Percentiles rank a stretch among this genome's conserved stretches.
Evolutionary conservation across 192 early-diverging fungal genomes (phyloP).

Genomic region (Coemansia sp.): DNA sequence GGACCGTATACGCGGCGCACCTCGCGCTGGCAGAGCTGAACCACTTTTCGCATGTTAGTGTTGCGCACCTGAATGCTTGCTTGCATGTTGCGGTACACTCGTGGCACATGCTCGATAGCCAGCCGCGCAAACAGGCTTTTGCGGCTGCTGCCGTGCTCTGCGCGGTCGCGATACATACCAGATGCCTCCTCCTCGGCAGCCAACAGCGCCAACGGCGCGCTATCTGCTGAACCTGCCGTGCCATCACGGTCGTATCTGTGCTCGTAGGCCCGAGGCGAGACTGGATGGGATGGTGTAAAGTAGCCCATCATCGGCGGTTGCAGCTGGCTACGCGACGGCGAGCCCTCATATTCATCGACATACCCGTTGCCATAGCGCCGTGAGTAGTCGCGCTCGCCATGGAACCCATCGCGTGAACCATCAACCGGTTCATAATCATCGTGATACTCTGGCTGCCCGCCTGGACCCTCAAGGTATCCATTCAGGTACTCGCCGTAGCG

Average conservation of each 20-base stretch:
- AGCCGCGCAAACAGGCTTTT: slow-evolving; percentile 27
- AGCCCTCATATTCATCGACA: slow-evolving; percentile 12
- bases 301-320: slow-evolving; percentile 47
- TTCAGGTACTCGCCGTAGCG: slow-evolving; percentile 48
- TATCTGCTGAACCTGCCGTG: slow-evolving; percentile 23
- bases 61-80: slow-evolving; percentile 39
- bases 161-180: background rate
- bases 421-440: background rate
- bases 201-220: slow-evolving; percentile 25
- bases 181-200: slow-evolving; percentile 16
- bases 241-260: slow-evolving; percentile 22
- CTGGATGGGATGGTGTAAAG: slow-evolving; percentile 34
- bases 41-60: slow-evolving; percentile 69
- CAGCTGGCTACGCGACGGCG: slow-evolving; percentile 11
- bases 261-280: slow-evolving; percentile 21
- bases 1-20: slow-evolving; percentile 61
- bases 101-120: slow-evolving; percentile 44
- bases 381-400: slow-evolving; percentile 16
- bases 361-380: slow-evolving; percentile 14
- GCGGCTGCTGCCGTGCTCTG: slow-evolving; percentile 1
- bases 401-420: background rate
- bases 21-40: slow-evolving; percentile 73
- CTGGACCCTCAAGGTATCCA: slow-evolving; percentile 34
- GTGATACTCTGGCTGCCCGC: slow-evolving; percentile 14
- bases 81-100: slow-evolving; percentile 45